Conservation (phyloP, 495 filamentous ascomycete genomes). For the Rhypophila decipiens region DNA sequence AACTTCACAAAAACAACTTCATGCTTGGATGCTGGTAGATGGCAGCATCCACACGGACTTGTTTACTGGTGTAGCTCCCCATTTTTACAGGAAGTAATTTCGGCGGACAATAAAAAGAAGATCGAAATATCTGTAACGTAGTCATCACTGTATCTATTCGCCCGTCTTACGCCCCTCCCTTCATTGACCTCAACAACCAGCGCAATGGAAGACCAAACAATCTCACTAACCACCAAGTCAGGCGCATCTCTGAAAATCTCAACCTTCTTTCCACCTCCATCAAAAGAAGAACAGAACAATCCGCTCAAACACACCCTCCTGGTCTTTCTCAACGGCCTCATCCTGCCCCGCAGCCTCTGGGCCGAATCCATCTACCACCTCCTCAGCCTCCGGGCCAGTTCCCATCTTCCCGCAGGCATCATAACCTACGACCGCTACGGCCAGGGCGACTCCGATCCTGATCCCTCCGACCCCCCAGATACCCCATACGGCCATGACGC, state of each 20-base stretch:
- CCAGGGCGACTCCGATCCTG: conserved; percentile 51
- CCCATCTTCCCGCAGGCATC: conserved; percentile 41
- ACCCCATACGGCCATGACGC: conserved; percentile 49
- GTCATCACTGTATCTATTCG: no score
- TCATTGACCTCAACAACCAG: neutral
- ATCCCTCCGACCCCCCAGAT: conserved; percentile 45
- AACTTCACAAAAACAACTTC: no score
- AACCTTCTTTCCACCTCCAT: conserved; percentile 2
- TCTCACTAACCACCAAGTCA: conserved; percentile 18
- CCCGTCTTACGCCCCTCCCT: neutral
- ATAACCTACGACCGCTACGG: conserved; percentile 62
- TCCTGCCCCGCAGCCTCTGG: conserved; percentile 48
- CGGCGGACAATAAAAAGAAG: no score
- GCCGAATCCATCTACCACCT: conserved; percentile 37
- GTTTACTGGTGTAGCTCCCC: no score
- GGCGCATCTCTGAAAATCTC: conserved; percentile 15
- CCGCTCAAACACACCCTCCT: conserved; percentile 33
- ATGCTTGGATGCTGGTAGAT: no score
- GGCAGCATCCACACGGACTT: no score
- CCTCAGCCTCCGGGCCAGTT: conserved; percentile 31
- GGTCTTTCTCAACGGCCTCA: conserved; percentile 59
- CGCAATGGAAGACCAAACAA: conserved; percentile 12
- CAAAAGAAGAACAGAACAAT: neutral
- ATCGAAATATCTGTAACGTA: no score
- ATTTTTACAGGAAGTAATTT: no score